Evolutionary conservation across 2,329 filamentous ascomycete genomes (phyloP), one percentile per base, ranked within the genome.

Genomic region (Chalaropsis ovoidea): DNA sequence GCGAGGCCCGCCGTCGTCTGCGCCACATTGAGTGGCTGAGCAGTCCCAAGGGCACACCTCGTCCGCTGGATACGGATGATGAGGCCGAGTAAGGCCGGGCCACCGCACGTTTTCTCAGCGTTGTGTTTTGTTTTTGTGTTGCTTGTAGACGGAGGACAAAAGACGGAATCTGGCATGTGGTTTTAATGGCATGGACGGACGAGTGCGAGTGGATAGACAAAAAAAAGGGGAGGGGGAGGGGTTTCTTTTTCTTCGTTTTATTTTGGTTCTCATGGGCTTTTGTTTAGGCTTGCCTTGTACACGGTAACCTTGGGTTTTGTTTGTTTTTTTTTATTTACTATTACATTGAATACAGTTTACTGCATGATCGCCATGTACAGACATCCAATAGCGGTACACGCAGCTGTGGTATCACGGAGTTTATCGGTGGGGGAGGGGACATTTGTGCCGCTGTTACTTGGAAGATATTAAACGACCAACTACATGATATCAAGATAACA

Each of bases 1-100:
- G 88, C 22, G 93, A 97, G 77, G 88, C 88, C 54, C 83, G 95
- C 69, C 84, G 93, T 70, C 83, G 94, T 71, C 79, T 97, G 76
- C 85, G 94, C 72, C 91, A 99, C 77, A 87, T 89, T 71, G 82
- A 87, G 74, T 89, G 88, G 88, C 79, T 95, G 71, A 93, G 90
- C 77, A 89, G 83, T 72, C 88, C 88, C 70, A 91, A 92, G 82
- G 90, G 89, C 4, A 93, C 89, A 2, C 88, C 88, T 39, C 85
- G 88, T 74, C 88, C 88, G 6, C 76, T 76, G 8, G 89, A 93
- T 74, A 91, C 87, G 19, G 89, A 93, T 71, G 89, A 91, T 69
- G 89, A 93, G 74, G 84, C 78, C 41, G 72, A 70, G 72, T 39
- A 63, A 67, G 15, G 10, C 27, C 10, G 31, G 24, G 13, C 13